Evolutionary conservation across 1,139 yeast genomes (phyloP).

Genomic region (Yamadazyma oceani): DNA sequence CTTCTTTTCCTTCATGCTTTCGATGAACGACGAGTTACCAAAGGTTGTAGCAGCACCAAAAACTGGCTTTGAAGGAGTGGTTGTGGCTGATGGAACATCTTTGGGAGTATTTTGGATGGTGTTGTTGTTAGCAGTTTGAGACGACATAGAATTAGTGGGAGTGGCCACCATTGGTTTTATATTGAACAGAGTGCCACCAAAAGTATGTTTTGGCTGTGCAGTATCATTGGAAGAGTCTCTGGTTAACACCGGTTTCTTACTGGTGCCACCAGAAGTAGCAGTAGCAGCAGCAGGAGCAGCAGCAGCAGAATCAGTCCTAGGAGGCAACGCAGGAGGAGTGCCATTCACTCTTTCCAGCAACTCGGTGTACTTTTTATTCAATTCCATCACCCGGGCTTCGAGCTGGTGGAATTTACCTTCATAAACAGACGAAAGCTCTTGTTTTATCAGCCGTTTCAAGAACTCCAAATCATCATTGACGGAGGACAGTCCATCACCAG

Average conservation of each 20-base stretch:
- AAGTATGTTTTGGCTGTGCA: constrained; percentile 20
- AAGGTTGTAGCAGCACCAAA: constrained; percentile 55
- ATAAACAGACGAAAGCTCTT: constrained; percentile 20
- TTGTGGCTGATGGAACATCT: constrained; percentile 5
- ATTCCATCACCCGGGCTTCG: constrained; percentile 21
- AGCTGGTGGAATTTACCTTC: constrained; percentile 21
- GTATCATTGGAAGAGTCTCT: constrained; percentile 5
- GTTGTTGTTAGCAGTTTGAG: not conserved
- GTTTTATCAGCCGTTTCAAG: constrained; percentile 18
- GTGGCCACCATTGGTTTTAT: constrained; percentile 22
- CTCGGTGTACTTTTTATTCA: constrained; percentile 15
- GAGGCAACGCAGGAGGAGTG: constrained; percentile 18
- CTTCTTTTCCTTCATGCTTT: constrained; percentile 25
- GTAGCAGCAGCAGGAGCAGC: not conserved
- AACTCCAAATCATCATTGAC: constrained; percentile 11
- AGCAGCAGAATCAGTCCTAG: constrained; percentile 7
- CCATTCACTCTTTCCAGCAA: not conserved
- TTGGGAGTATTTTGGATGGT: constrained; percentile 4
- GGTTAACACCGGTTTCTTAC: constrained; percentile 6
- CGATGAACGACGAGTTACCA: constrained; percentile 40
- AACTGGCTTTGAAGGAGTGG: constrained; percentile 25
- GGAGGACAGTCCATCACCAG: too few relatives aligned
- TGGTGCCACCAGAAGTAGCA: not conserved
- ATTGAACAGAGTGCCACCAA: constrained; percentile 33
- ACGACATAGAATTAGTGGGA: constrained; percentile 16